Evolutionary conservation across 345 rosid genomes (phyloP).

Genomic region (Acer negundo): DNA sequence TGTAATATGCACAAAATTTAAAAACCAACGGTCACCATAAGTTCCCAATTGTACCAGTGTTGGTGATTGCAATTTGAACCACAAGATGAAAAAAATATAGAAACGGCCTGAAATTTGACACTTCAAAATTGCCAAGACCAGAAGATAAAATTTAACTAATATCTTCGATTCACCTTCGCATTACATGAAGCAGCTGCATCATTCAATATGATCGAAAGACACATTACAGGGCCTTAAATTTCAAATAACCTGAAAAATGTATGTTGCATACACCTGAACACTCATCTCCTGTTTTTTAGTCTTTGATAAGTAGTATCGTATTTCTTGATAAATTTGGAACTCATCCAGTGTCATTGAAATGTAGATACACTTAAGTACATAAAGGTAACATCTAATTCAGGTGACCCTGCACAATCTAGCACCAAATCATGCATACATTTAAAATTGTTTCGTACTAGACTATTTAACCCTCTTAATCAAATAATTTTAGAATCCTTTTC

Average conservation of each 20-base stretch:
- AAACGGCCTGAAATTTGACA: not conserved
- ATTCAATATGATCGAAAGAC: not conserved
- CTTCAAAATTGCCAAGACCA: not conserved
- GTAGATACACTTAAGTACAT: not conserved
- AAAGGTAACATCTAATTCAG: not conserved
- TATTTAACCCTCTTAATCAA: not conserved
- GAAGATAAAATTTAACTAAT: not conserved
- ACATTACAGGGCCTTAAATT: not conserved
- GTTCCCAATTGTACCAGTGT: not conserved
- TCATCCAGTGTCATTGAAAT: not conserved
- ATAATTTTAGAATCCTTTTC: not conserved
- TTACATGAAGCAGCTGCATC: not conserved
- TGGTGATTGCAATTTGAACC: not conserved
- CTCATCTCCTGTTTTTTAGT: not conserved
- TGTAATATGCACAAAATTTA: not conserved
- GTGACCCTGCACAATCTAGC: not conserved
- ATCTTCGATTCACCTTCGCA: not conserved
- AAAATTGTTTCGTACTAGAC: not conserved
- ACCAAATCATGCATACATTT: not conserved
- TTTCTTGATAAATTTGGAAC: not conserved
- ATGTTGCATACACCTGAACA: not conserved
- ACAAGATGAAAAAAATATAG: not conserved
- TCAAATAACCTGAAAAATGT: not conserved
- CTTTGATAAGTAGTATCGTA: not conserved
- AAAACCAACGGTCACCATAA: not conserved